Evolutionary conservation across 1,139 yeast species (phyloP).

Genomic region (Hansenula sp.): DNA sequence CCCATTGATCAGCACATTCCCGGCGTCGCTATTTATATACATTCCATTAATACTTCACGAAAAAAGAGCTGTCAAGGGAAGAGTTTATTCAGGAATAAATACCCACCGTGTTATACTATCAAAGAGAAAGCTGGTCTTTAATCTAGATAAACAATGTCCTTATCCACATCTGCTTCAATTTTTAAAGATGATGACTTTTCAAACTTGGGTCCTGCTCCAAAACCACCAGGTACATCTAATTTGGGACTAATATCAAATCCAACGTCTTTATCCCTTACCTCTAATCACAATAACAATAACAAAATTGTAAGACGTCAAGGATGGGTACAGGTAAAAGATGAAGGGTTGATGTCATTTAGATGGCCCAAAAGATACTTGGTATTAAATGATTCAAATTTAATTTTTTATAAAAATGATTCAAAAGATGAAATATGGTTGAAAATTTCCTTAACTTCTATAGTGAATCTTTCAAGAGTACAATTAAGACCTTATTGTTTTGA

Average conservation of each 20-base stretch:
- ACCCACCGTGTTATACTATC: too few relatives aligned
- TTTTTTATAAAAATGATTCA: slow-evolving; percentile 68
- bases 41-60: background rate
- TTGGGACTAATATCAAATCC: slow-evolving; percentile 19
- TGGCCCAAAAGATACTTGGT: slow-evolving; percentile 90
- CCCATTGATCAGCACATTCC: too few relatives aligned
- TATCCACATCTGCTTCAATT: slow-evolving; percentile 43
- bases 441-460: slow-evolving; percentile 53
- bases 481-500: slow-evolving; percentile 74
- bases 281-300: slow-evolving; percentile 20
- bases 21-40: background rate
- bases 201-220: slow-evolving; percentile 41
- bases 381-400: slow-evolving; percentile 69
- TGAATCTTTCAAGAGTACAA: slow-evolving; percentile 59
- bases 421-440: slow-evolving; percentile 40
- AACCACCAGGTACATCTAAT: slow-evolving; percentile 29
- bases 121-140: slow-evolving; percentile 5
- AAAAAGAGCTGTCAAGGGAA: background rate
- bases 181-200: slow-evolving; percentile 36
- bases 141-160: slow-evolving; percentile 26
- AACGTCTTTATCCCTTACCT: slow-evolving; percentile 25
- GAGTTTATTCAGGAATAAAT: too few relatives aligned
- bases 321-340: slow-evolving; percentile 92
- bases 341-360: slow-evolving; percentile 78
- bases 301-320: slow-evolving; percentile 42